These are phyloP conservation scores for Papilionanthe hybrid DNA, from an alignment of 116 monocot genomes.

Conservation along the genomic window DNA sequence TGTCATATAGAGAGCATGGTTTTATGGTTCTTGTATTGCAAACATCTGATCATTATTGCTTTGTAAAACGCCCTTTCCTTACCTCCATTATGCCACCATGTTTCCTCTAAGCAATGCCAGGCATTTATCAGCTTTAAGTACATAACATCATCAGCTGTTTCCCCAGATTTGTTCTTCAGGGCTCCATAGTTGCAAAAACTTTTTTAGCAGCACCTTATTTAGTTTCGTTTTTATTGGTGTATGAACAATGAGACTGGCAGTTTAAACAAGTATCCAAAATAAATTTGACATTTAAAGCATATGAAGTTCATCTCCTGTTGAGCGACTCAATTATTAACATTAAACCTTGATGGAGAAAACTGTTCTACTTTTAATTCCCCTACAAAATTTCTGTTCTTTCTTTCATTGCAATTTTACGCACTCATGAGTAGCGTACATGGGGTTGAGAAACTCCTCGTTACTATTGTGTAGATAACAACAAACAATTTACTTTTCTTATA, in stretches of 20 bases:
- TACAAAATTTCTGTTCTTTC: not conserved
- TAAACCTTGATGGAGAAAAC: not conserved
- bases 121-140: too few relatives aligned
- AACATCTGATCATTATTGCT: not conserved
- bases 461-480: not conserved
- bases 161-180: too few relatives aligned
- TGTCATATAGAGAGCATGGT: not conserved
- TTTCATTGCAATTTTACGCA: not conserved
- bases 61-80: not conserved
- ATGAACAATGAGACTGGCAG: not conserved
- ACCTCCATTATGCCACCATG: too few relatives aligned
- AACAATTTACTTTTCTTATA: conserved; percentile 11
- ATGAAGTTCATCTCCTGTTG: not conserved
- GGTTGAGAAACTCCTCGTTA: not conserved
- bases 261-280: not conserved
- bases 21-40: too few relatives aligned
- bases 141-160: too few relatives aligned
- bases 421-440: not conserved
- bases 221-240: not conserved
- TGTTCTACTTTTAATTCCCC: not conserved
- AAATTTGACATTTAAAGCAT: not conserved
- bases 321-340: not conserved
- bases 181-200: too few relatives aligned
- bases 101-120: too few relatives aligned
- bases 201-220: too few relatives aligned